phyloP scores from a whole-genome alignment of 768 basidiomycete genomes.

The Paxillus involutus region DNA sequence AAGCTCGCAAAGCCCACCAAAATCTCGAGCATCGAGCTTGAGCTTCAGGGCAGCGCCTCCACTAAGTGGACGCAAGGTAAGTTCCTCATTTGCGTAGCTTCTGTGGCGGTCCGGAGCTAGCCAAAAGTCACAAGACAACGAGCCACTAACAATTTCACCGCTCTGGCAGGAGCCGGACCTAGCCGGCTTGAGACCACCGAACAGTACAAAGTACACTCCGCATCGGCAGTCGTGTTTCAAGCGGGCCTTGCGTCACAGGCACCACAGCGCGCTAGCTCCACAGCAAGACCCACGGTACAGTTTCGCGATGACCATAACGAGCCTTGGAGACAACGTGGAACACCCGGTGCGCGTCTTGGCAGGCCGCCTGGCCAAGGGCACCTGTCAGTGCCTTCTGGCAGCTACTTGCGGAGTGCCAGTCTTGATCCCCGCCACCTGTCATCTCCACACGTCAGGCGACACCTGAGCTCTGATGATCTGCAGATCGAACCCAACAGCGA shows the following conservation, averaged over 20 bases:
- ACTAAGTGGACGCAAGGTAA: constrained; percentile 89
- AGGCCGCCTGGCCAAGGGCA: not conserved
- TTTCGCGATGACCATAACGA: constrained; percentile 4
- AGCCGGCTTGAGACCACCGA: constrained; percentile 76
- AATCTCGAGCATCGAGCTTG: constrained; percentile 82
- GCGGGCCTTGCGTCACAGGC: constrained; percentile 44
- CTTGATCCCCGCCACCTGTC: constrained; percentile 3
- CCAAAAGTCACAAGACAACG: not conserved
- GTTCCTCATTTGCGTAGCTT: constrained; percentile 1
- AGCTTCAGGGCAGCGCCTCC: constrained; percentile 67
- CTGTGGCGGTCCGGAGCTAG: constrained; percentile 26
- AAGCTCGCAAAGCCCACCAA: constrained; percentile 74
- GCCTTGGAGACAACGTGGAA: not conserved
- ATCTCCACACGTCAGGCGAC: constrained; percentile 7
- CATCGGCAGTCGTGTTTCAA: constrained; percentile 71
- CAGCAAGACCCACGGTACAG: constrained; percentile 16
- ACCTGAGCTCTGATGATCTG: constrained; percentile 8
- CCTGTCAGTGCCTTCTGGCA: not conserved
- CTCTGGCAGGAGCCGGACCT: constrained; percentile 56
- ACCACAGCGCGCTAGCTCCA: constrained; percentile 11
- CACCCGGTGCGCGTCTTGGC: not conserved
- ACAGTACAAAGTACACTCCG: constrained; percentile 71
- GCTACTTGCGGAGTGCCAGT: constrained; percentile 8
- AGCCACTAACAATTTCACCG: not conserved
- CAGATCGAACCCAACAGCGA: not conserved